phyloP scores from a whole-genome alignment of 2,329 filamentous ascomycete genomes.

The Penicillium vulpinum region DNA sequence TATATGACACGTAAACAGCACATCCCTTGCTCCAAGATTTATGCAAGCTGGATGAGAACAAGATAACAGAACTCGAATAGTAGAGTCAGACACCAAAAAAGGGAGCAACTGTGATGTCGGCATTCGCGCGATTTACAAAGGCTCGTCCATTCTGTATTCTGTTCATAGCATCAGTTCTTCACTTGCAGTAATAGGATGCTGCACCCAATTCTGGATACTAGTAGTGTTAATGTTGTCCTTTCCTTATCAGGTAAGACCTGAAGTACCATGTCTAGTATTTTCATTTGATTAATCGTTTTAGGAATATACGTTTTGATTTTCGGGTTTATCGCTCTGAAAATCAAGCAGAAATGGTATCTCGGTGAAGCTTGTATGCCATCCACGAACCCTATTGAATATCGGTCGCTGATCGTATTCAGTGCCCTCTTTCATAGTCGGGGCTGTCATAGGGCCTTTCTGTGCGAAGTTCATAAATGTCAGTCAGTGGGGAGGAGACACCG shows the following conservation, averaged over 20 bases:
- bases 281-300: slow-evolving; percentile 18
- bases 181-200: slow-evolving; percentile 28
- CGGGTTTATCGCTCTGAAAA: slow-evolving; percentile 37
- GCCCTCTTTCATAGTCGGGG: slow-evolving; percentile 56
- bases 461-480: slow-evolving; percentile 54
- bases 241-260: slow-evolving; percentile 33
- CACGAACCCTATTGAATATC: neutral
- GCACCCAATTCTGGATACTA: slow-evolving; percentile 38
- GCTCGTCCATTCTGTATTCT: neutral
- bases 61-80: neutral
- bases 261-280: neutral
- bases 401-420: slow-evolving; percentile 40
- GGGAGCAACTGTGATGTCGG: neutral
- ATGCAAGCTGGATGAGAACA: neutral
- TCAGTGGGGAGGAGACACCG: slow-evolving; percentile 38
- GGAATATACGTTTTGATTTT: slow-evolving; percentile 36
- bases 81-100: neutral
- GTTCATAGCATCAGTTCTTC: neutral
- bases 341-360: slow-evolving; percentile 43
- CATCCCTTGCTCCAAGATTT: neutral
- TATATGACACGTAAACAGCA: neutral
- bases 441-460: slow-evolving; percentile 56
- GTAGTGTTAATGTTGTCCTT: slow-evolving; percentile 36
- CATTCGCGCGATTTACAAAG: neutral
- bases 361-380: slow-evolving; percentile 40